These are phyloP conservation scores for Penicillium coprophilum DNA, from an alignment of 495 filamentous ascomycete genomes.

Conservation along the genomic window DNA sequence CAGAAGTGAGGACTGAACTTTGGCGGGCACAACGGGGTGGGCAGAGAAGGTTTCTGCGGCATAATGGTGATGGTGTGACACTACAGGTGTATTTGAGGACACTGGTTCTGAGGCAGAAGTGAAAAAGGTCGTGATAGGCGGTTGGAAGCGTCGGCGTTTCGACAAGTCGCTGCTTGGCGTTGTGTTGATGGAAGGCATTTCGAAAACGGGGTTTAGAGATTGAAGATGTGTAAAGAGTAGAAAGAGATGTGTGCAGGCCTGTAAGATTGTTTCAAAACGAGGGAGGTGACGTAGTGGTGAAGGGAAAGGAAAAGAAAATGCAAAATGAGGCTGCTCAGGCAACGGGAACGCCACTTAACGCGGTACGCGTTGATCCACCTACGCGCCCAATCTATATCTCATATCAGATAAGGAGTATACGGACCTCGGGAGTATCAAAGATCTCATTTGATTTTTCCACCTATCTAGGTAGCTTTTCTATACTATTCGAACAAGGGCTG, in stretches of 20 bases:
- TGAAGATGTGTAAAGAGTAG: not conserved
- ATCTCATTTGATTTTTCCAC: too few relatives aligned
- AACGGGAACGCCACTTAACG: constrained; percentile 6
- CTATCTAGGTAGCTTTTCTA: too few relatives aligned
- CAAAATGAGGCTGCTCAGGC: constrained; percentile 8
- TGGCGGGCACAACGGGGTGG: constrained; percentile 54
- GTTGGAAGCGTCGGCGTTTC: constrained; percentile 49
- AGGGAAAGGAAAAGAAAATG: constrained; percentile 13
- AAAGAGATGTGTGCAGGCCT: not conserved
- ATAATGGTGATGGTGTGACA: constrained; percentile 44
- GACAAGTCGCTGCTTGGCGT: constrained; percentile 29
- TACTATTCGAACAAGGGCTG: not conserved
- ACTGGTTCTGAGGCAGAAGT: constrained; percentile 20
- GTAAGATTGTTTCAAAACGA: not conserved
- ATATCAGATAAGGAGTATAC: too few relatives aligned
- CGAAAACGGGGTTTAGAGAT: not conserved
- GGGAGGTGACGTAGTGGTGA: constrained; percentile 4
- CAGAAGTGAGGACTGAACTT: constrained; percentile 74
- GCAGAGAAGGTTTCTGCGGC: constrained; percentile 43
- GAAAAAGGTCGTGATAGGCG: constrained; percentile 49
- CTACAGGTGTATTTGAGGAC: constrained; percentile 15
- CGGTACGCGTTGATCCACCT: constrained; percentile 1
- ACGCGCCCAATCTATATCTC: not conserved
- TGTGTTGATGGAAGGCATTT: constrained; percentile 18
- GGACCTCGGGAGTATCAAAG: too few relatives aligned